Conservation (phyloP, 2,329 filamentous ascomycete species). For the Thermoascus crustaceus region DNA sequence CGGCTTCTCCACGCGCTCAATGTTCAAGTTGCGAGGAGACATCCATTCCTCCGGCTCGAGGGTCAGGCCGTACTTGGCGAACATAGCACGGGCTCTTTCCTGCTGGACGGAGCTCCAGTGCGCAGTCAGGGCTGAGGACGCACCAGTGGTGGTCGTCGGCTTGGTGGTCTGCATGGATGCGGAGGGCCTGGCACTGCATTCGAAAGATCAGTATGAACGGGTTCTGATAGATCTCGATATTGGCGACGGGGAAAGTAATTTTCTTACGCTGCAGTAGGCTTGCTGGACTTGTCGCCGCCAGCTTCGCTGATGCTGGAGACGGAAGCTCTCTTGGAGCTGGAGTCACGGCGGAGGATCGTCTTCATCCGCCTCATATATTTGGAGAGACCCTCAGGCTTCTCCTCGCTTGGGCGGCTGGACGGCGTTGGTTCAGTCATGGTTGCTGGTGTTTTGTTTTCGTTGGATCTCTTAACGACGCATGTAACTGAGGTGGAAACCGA, state of each 20-base stretch:
- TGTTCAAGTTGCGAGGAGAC: slow-evolving; percentile 23
- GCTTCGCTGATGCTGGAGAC: slow-evolving; percentile 13
- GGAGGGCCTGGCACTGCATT: slow-evolving; percentile 4
- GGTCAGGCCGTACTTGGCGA: slow-evolving; percentile 40
- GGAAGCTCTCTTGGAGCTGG: slow-evolving; percentile 22
- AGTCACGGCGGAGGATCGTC: slow-evolving; percentile 26
- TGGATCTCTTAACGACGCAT: not conserved
- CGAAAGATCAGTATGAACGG: slow-evolving; percentile 1
- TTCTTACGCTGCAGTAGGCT: slow-evolving; percentile 13
- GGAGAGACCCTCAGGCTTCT: slow-evolving; percentile 22
- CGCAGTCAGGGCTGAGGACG: slow-evolving; percentile 14
- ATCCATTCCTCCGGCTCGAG: slow-evolving; percentile 38
- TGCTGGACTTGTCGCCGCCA: slow-evolving; percentile 14
- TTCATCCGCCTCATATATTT: slow-evolving; percentile 35
- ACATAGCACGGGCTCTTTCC: slow-evolving; percentile 36
- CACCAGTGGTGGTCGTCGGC: slow-evolving; percentile 2
- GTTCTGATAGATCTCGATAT: slow-evolving; percentile 2
- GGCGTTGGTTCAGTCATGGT: not conserved
- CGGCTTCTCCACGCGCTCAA: slow-evolving; percentile 37
- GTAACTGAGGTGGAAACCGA: not conserved
- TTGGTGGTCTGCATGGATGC: slow-evolving; percentile 10
- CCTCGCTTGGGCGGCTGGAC: not conserved
- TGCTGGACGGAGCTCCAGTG: slow-evolving; percentile 34
- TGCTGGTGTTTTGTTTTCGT: not conserved
- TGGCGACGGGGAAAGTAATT: slow-evolving; percentile 5